Conservation (phyloP, 345 rosid species). For the Lumnitzera littorea region DNA sequence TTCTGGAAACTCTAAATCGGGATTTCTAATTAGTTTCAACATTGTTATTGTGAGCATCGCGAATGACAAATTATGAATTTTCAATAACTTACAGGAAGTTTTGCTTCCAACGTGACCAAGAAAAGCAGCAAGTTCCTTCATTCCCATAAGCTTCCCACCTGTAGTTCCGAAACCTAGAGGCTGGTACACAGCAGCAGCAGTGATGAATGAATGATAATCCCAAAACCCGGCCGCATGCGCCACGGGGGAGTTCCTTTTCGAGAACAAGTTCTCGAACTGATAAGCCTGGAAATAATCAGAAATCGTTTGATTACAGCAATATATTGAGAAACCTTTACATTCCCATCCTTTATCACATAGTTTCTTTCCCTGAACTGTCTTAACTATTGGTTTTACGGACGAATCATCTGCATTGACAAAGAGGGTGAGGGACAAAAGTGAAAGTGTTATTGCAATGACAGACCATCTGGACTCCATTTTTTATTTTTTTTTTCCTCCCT, state of each 20-base stretch:
- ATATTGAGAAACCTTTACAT: constrained; percentile 53
- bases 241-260: constrained; percentile 64
- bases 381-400: constrained; percentile 44
- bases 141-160: constrained; percentile 46
- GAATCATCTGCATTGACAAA: not conserved
- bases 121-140: constrained; percentile 68
- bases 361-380: constrained; percentile 59
- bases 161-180: constrained; percentile 66
- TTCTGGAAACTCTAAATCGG: too few relatives aligned
- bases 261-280: constrained; percentile 64
- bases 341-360: constrained; percentile 73
- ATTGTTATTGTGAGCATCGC: too few relatives aligned
- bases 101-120: constrained; percentile 85
- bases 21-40: too few relatives aligned
- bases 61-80: too few relatives aligned
- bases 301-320: constrained; percentile 65
- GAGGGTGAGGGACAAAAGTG: not conserved
- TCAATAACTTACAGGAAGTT: constrained; percentile 52
- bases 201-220: constrained; percentile 70
- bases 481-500: not conserved
- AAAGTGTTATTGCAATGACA: not conserved
- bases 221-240: constrained; percentile 75
- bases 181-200: constrained; percentile 58
- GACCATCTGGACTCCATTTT: constrained; percentile 32
- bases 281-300: constrained; percentile 63